Base-by-base conservation (phyloP, 2,329 filamentous ascomycete species). In the Cytospora leucostoma region DNA sequence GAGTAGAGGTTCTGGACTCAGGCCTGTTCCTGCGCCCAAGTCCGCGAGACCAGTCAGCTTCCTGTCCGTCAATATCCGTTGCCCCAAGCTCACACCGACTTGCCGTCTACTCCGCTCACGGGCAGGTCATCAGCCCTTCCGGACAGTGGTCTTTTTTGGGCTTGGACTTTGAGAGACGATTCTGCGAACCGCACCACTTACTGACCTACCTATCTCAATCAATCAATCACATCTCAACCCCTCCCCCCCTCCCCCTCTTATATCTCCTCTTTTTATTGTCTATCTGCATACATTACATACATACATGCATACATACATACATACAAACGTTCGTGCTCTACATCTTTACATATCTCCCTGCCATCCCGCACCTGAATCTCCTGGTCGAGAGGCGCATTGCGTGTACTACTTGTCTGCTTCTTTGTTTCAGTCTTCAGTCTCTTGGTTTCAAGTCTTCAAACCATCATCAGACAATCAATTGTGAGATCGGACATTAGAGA, bases 91-190 rank as follows among this genome's bases (percentile, higher is more conserved):
- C 59, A 62, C 58, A 64, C 62, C 58, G 59, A 64, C 62, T 54
- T 50, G 59, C 62, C 49, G 49, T 56, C 44, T 35, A 51, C 62
- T 62, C 62, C 59, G 59, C 38, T 56, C 62, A 58, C 37, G 32
- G 21, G 6, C 35, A 15, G 19, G 54, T 47, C 54, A 35, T 56
- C 34, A 56, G 54, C 37, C 10, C 33, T 12, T 38, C n/a, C n/a
- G n/a, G n/a, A n/a, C n/a, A n/a, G n/a, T n/a, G n/a, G n/a, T n/a
- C n/a, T n/a, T n/a, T n/a, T n/a, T n/a, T n/a, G n/a, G n/a, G n/a
- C n/a, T n/a, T n/a, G n/a, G n/a, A n/a, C n/a, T n/a, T n/a, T n/a
- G n/a, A n/a, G n/a, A n/a, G n/a, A n/a, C n/a, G n/a, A n/a, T n/a
- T n/a, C n/a, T n/a, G n/a, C n/a, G n/a, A n/a, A n/a, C n/a, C n/a